Percentiles rank a stretch among this genome's conserved stretches.
These are phyloP conservation scores for Kokia cookei DNA, from an alignment of 441 rosid species.

Conservation along the genomic window DNA sequence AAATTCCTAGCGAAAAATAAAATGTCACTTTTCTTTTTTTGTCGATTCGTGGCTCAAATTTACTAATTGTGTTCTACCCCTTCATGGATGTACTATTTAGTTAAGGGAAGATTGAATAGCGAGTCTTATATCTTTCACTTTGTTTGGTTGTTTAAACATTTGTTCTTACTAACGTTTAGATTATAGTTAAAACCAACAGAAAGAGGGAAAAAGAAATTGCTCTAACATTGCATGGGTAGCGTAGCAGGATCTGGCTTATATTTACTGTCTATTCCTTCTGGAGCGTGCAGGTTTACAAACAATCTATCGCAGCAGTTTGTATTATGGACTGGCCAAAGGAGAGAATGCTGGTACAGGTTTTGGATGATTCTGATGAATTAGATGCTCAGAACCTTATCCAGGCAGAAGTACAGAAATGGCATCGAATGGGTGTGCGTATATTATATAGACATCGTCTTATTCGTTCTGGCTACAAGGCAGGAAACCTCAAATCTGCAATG, in stretches of 20 bases:
- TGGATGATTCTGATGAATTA: conserved; percentile 85
- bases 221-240: background rate
- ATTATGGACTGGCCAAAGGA: conserved; percentile 88
- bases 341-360: conserved; percentile 81
- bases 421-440: conserved; percentile 74
- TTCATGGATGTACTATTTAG: background rate
- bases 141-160: background rate
- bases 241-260: background rate
- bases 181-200: background rate
- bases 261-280: too few relatives aligned
- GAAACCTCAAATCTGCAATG: conserved; percentile 95
- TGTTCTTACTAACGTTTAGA: background rate
- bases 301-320: conserved; percentile 85
- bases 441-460: conserved; percentile 85
- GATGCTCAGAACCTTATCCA: conserved; percentile 76
- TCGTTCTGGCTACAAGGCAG: conserved; percentile 93
- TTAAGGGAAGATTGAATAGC: background rate
- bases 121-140: background rate
- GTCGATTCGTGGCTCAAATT: background rate
- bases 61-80: background rate
- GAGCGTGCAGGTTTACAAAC: conserved; percentile 65
- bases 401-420: conserved; percentile 94
- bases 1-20: conserved; percentile 2
- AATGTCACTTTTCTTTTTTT: background rate
- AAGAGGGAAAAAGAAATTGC: background rate